A percentile compares a stretch with the other conserved stretches of the same genome.
Conservation (phyloP, 164 flowering plant species). For the Chimonanthus praecox region DNA sequence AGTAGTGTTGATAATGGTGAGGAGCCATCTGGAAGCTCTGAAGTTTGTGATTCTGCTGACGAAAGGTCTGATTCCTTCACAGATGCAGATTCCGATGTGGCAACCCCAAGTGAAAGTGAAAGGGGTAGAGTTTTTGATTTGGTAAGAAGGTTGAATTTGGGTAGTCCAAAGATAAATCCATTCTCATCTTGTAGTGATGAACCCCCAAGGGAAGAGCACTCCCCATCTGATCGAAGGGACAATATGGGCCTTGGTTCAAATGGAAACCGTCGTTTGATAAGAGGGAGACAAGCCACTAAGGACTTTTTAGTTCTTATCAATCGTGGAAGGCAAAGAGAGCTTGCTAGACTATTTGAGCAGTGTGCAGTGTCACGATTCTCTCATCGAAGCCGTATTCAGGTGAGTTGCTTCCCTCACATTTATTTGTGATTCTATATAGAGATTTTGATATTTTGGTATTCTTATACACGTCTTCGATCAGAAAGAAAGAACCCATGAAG, state of each 20-base stretch:
- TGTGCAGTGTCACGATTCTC: constrained; percentile 60
- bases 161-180: constrained; percentile 12
- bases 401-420: constrained; percentile 7
- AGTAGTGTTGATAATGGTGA: constrained; percentile 20
- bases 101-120: constrained; percentile 32
- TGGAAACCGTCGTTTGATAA: constrained; percentile 33
- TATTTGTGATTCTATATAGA: not conserved
- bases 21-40: constrained; percentile 20
- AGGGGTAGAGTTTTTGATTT: constrained; percentile 58
- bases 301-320: constrained; percentile 56
- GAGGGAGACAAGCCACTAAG: constrained; percentile 61
- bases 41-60: constrained; percentile 19
- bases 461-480: too few species aligned
- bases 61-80: constrained; percentile 10
- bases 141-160: constrained; percentile 37
- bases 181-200: constrained; percentile 22
- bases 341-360: constrained; percentile 37
- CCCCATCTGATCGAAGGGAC: constrained; percentile 19
- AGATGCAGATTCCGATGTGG: constrained; percentile 38
- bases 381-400: constrained; percentile 80
- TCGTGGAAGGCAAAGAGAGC: constrained; percentile 54
- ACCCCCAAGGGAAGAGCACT: constrained; percentile 15
- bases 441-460: not conserved
- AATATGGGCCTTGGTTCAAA: constrained; percentile 4
- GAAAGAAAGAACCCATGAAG: too few species aligned